Conservation (phyloP, 192 early-diverging fungal species). For the Coemansia sp. region DNA sequence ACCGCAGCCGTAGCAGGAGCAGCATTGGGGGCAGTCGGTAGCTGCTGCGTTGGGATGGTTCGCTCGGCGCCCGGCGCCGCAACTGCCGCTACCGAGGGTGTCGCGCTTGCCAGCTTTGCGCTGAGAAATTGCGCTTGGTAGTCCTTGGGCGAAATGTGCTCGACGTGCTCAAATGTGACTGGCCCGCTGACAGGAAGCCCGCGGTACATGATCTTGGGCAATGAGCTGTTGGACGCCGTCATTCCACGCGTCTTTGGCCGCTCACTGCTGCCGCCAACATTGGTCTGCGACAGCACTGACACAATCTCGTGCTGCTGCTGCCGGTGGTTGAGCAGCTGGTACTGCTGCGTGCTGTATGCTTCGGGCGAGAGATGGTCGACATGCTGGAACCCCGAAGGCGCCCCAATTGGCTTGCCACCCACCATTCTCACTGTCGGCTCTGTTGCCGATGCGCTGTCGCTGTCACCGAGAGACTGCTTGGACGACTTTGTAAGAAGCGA, state of each 20-base stretch:
- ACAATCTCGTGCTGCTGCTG: slow-evolving; percentile 49
- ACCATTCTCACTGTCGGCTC: slow-evolving; percentile 19
- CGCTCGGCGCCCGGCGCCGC: not conserved
- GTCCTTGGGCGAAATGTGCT: slow-evolving; percentile 45
- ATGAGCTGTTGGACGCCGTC: not conserved
- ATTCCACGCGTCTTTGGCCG: slow-evolving; percentile 10
- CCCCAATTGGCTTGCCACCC: slow-evolving; percentile 34
- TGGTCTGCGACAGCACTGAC: slow-evolving; percentile 32
- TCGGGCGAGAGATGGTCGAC: slow-evolving; percentile 42
- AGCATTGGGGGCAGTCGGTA: not conserved
- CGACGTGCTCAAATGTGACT: slow-evolving; percentile 46
- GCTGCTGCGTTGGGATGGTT: not conserved
- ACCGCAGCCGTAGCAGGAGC: not conserved
- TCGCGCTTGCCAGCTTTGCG: not conserved
- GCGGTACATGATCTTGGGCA: slow-evolving; percentile 32
- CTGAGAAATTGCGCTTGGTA: slow-evolving; percentile 32
- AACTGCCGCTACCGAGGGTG: not conserved
- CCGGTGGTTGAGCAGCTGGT: slow-evolving; percentile 49
- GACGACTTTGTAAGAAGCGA: slow-evolving; percentile 35
- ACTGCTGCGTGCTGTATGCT: slow-evolving; percentile 44
- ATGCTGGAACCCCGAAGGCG: slow-evolving; percentile 40
- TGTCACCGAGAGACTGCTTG: slow-evolving; percentile 16
- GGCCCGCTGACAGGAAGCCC: slow-evolving; percentile 48
- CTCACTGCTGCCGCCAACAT: slow-evolving; percentile 1
- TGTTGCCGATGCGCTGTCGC: not conserved